Percentiles rank a stretch among this genome's conserved stretches.
These are phyloP conservation scores for Clarkia xantiana DNA, from an alignment of 345 rosid species.

Conservation along the genomic window DNA sequence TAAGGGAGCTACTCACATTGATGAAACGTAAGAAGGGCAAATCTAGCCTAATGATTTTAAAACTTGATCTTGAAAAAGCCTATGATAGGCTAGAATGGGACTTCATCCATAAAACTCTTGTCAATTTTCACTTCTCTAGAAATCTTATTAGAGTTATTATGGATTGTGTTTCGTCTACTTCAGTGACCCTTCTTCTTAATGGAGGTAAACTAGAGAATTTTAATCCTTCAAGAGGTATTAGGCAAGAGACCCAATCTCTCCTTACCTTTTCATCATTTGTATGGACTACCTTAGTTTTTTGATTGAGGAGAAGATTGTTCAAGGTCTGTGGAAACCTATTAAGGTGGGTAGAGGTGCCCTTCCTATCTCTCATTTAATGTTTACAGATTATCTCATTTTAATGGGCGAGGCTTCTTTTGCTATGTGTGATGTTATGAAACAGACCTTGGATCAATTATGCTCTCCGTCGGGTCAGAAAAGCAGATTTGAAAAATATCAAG, in stretches of 20 bases:
- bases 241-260: background rate
- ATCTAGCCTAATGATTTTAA: background rate
- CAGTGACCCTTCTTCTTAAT: background rate
- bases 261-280: background rate
- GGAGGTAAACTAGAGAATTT: background rate
- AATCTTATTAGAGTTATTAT: too few relatives aligned
- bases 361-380: background rate
- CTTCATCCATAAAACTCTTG: too few relatives aligned
- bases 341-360: too few relatives aligned
- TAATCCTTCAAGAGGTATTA: background rate
- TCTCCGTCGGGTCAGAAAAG: background rate
- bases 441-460: background rate
- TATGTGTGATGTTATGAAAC: background rate
- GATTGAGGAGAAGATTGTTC: background rate
- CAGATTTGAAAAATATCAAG: background rate
- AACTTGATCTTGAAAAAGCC: too few relatives aligned
- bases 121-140: too few relatives aligned
- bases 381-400: background rate
- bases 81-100: too few relatives aligned
- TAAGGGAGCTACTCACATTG: background rate
- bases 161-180: background rate
- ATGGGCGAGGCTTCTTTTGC: too few relatives aligned
- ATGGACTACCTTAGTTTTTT: background rate
- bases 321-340: too few relatives aligned
- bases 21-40: background rate